Conservation (phyloP, 176 grass and related monocot species). For the Tuctoria greenei region DNA sequence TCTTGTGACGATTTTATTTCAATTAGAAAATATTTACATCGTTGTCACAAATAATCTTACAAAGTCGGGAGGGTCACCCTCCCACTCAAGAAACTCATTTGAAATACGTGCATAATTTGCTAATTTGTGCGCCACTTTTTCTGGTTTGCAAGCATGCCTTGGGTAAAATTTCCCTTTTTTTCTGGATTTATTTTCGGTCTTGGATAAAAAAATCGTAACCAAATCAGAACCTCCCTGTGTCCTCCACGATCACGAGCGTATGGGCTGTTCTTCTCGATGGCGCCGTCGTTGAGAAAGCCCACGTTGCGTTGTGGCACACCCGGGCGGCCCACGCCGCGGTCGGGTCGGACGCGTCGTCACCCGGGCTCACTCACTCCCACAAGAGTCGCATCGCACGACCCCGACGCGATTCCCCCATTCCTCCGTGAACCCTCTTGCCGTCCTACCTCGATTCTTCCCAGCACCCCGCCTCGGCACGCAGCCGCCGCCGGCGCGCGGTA, state of each 20-base stretch:
- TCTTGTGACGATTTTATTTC: no score
- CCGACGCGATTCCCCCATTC: conserved; percentile 34
- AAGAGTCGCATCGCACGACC: not conserved
- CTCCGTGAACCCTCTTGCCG: conserved; percentile 9
- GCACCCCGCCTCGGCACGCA: conserved; percentile 26
- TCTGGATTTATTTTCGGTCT: not conserved
- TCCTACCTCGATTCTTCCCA: conserved; percentile 15
- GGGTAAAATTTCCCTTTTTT: no score
- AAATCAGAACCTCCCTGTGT: not conserved
- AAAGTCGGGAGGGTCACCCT: no score
- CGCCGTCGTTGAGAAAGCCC: not conserved
- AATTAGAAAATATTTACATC: no score
- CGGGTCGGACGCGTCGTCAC: not conserved
- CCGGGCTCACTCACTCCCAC: not conserved
- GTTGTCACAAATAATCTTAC: no score
- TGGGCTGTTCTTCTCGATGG: not conserved
- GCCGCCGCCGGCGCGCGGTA: conserved; percentile 33
- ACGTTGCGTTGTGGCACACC: not conserved
- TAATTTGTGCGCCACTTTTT: no score
- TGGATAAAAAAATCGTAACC: no score
- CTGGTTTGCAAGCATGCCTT: no score
- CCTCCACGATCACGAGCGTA: not conserved
- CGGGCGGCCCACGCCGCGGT: not conserved
- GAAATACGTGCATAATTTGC: no score
- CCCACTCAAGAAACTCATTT: no score